A percentile compares a stretch with the other conserved stretches of the same genome.
phyloP scores from a whole-genome alignment of 345 rosid species.

The Populus alba region DNA sequence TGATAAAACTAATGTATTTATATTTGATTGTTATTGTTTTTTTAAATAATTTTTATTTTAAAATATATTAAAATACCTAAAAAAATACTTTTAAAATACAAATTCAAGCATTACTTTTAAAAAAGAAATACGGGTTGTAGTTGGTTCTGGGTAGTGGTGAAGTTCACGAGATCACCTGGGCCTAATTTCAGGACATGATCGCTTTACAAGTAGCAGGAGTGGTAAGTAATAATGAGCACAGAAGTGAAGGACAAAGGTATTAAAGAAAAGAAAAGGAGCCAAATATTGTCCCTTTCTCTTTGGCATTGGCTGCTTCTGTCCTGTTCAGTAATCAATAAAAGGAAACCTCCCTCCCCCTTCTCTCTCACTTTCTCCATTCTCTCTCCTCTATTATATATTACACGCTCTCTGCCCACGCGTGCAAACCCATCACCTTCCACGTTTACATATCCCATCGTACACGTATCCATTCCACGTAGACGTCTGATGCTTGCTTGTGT shows the following conservation, averaged over 20 bases:
- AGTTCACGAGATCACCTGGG: neutral
- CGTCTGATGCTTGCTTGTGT: neutral
- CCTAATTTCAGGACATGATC: neutral
- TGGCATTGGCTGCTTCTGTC: slow-evolving; percentile 9
- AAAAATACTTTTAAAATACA: no score
- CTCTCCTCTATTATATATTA: neutral
- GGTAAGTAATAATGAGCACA: neutral
- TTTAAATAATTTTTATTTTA: no score
- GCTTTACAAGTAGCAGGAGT: neutral
- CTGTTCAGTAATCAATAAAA: neutral
- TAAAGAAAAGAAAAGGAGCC: slow-evolving; percentile 11
- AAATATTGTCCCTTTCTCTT: slow-evolving; percentile 23
- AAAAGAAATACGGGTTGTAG: neutral
- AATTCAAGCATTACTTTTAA: no score
- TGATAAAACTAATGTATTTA: no score
- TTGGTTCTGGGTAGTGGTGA: neutral
- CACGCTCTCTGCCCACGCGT: neutral
- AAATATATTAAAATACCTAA: no score
- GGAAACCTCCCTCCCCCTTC: neutral
- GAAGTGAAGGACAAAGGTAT: neutral
- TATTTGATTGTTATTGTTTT: no score
- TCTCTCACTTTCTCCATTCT: neutral
- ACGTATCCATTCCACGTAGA: neutral
- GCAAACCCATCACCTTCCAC: neutral
- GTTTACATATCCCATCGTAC: neutral